These are phyloP conservation scores for Zizania latifolia DNA, from an alignment of 176 grass and related monocot genomes.

Conservation along the genomic window DNA sequence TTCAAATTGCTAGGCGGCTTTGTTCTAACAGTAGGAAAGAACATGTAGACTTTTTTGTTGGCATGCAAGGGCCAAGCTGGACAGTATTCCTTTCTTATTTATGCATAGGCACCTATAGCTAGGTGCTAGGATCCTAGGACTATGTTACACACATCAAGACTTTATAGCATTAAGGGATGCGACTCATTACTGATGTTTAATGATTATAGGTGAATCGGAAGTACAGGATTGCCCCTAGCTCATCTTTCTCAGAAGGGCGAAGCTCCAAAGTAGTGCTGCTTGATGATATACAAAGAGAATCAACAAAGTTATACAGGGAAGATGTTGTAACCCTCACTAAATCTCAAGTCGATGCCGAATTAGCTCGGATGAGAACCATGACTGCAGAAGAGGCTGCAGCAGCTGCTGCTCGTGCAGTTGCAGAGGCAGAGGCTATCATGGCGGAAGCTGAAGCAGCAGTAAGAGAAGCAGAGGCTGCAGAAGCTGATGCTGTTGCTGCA, in stretches of 20 bases:
- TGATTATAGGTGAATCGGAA: slow-evolving; percentile 76
- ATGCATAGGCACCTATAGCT: not conserved
- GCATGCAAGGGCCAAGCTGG: not conserved
- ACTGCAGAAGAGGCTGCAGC: slow-evolving; percentile 55
- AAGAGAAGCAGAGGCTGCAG: slow-evolving; percentile 74
- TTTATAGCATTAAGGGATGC: slow-evolving; percentile 7
- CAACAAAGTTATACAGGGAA: slow-evolving; percentile 40
- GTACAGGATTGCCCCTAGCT: slow-evolving; percentile 71
- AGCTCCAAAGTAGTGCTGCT: slow-evolving; percentile 55
- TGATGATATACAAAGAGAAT: slow-evolving; percentile 52
- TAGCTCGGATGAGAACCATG: slow-evolving; percentile 69
- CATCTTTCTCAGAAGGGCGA: slow-evolving; percentile 41
- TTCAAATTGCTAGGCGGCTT: not conserved
- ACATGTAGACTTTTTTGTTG: not conserved
- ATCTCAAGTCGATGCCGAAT: slow-evolving; percentile 69
- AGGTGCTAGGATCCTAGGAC: not conserved
- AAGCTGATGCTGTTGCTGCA: slow-evolving; percentile 72
- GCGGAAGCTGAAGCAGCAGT: slow-evolving; percentile 76
- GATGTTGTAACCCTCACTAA: slow-evolving; percentile 47
- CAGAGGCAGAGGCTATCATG: slow-evolving; percentile 82
- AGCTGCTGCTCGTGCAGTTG: slow-evolving; percentile 62
- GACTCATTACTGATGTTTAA: not conserved
- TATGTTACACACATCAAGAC: not conserved
- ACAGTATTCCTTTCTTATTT: not conserved
- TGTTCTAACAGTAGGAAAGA: not conserved